Percentiles rank a stretch among this genome's conserved stretches.
These are phyloP conservation scores for Colletotrichum truncatum DNA, from an alignment of 2,329 filamentous ascomycete genomes.

Conservation along the genomic window DNA sequence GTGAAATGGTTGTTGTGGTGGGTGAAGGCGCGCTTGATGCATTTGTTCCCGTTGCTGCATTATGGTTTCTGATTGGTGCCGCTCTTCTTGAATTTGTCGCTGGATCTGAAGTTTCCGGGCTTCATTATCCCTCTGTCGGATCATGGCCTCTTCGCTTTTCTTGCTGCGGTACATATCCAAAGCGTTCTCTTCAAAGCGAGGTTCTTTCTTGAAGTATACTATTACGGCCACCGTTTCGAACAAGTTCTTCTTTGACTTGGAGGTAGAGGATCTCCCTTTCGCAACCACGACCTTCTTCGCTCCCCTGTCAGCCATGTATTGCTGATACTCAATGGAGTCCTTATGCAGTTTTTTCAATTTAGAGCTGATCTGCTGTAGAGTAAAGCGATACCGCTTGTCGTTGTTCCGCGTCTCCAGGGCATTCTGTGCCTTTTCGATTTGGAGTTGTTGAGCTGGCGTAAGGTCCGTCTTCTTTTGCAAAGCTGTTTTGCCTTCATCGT, in stretches of 20 bases:
- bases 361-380: conserved; percentile 55
- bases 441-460: conserved; percentile 46
- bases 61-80: background rate
- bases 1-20: background rate
- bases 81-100: conserved; percentile 6
- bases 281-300: conserved; percentile 12
- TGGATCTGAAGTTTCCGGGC: conserved; percentile 17
- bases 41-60: conserved; percentile 2
- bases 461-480: conserved; percentile 50
- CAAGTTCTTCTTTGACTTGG: conserved; percentile 37
- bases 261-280: background rate
- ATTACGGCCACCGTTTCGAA: conserved; percentile 52
- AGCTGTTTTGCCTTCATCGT: conserved; percentile 41
- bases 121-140: conserved; percentile 28
- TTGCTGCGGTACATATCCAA: conserved; percentile 35
- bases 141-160: conserved; percentile 2
- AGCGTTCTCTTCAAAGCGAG: conserved; percentile 41
- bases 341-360: conserved; percentile 40
- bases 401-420: conserved; percentile 43
- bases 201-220: conserved; percentile 55
- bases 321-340: conserved; percentile 23
- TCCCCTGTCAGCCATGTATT: conserved; percentile 15
- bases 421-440: conserved; percentile 50
- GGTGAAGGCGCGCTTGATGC: conserved; percentile 1
- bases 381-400: conserved; percentile 50